Base-by-base conservation (phyloP, 1,139 yeast species). In the Yamadazyma mexicana region DNA sequence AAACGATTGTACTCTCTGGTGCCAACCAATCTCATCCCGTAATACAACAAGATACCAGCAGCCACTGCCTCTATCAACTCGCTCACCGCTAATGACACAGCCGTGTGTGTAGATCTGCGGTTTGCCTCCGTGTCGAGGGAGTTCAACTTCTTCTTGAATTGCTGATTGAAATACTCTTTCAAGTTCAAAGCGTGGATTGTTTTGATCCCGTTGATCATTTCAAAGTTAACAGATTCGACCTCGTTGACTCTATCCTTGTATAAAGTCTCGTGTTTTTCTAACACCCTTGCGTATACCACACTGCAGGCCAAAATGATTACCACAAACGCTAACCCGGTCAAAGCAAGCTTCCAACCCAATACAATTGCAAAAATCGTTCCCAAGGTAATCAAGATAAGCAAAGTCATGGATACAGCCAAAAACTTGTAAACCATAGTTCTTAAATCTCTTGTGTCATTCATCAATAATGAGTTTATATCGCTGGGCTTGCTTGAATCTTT, bases 311-410 rank as follows among this genome's bases (percentile, higher is more conserved):
- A 59, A 40, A 84, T 79, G 18, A 79, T 48, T 0, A 96, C 94
- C 8, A 86, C 73, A 56, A 89, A 70, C 0, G 95, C 73, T 8
- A 89, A 52, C 1, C 95, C 94, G 1, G 87, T 92, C 12, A 91
- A 62, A 1, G 96, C 78, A 35, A 92, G 65, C 51, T 83, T 85
- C 98, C 98, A 92, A 0, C 96, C 96, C n/a, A 74, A 56, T 0
- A 72, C 70, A 5, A 88, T 49, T 0, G 96, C 81, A 97, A 98
- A 91, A 5, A 78, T 64, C 4, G 81, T 50, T 2, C 96, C 95
- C 17, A 81, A 61, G 0, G 68, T 31, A 0, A 83, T 66, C 40
- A 89, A 70, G 0, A 79, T 64, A 1, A 75, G 39, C 35, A 86
- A 69, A 4, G 82, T 76, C 1, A 79, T 52, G 0, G 75, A 38